A percentile compares a stretch with the other conserved stretches of the same genome.
Evolutionary conservation across 2,329 filamentous ascomycete species (phyloP).

Genomic region (Pestalotiopsis sp.): DNA sequence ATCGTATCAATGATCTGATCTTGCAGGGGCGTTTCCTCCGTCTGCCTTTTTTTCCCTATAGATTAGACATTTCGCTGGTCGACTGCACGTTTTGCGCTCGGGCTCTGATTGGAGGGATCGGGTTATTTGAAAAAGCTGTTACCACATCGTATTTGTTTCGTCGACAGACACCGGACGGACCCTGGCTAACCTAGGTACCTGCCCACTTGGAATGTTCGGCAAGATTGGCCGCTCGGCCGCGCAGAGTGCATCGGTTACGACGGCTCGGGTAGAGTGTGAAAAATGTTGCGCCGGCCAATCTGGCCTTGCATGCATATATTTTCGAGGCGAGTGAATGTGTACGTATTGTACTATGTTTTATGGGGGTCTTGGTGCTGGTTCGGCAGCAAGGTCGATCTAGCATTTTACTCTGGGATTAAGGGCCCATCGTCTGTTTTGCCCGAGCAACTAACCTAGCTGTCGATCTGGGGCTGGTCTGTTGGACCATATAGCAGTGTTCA

Average conservation of each 20-base stretch:
- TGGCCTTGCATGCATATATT: not conserved
- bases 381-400: too few species aligned
- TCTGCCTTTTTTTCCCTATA: not conserved
- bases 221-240: not conserved
- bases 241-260: not conserved
- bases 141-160: not conserved
- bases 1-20: not conserved
- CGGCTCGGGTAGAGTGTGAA: not conserved
- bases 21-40: not conserved
- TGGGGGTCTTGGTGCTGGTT: too few species aligned
- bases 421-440: too few species aligned
- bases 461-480: too few species aligned
- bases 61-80: not conserved
- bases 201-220: not conserved
- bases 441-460: too few species aligned
- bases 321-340: too few species aligned
- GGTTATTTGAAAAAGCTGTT: not conserved
- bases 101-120: not conserved
- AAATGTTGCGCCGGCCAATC: not conserved
- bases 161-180: not conserved
- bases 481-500: too few species aligned
- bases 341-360: too few species aligned
- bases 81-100: not conserved
- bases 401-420: too few species aligned
- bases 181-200: not conserved